These are phyloP conservation scores for Cladosporium sp. DNA, from an alignment of 2,329 filamentous ascomycete species.

Conservation along the genomic window DNA sequence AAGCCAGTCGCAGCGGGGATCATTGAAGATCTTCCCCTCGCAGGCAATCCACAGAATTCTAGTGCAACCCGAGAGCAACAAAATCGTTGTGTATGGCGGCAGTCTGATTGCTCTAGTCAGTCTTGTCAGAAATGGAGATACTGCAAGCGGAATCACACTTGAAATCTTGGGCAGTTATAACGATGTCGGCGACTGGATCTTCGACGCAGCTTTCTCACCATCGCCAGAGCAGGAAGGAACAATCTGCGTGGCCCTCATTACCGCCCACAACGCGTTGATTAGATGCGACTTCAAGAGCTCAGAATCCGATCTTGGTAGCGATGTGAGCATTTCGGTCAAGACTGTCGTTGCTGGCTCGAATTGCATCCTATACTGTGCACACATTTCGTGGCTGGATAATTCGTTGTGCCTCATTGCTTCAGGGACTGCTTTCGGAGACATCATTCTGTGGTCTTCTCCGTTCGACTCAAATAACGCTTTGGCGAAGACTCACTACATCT, in stretches of 20 bases:
- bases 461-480: slow-evolving; percentile 16
- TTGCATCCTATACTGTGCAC: slow-evolving; percentile 82
- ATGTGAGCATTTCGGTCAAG: background rate
- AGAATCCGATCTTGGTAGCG: background rate
- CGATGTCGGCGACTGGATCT: slow-evolving; percentile 69
- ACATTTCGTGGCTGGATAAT: slow-evolving; percentile 56
- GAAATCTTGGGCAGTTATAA: background rate
- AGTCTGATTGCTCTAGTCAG: slow-evolving; percentile 38
- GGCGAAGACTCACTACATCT: slow-evolving; percentile 48
- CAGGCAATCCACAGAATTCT: slow-evolving; percentile 70
- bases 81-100: slow-evolving; percentile 65
- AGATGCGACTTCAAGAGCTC: slow-evolving; percentile 6
- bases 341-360: slow-evolving; percentile 58
- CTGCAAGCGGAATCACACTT: background rate
- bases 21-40: slow-evolving; percentile 52
- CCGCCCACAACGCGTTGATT: slow-evolving; percentile 79
- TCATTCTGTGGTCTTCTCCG: slow-evolving; percentile 76
- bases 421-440: slow-evolving; percentile 91
- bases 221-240: background rate
- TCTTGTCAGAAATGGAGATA: background rate
- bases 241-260: slow-evolving; percentile 56
- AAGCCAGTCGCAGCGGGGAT: slow-evolving; percentile 21
- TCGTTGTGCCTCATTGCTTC: slow-evolving; percentile 67
- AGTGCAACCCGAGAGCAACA: slow-evolving; percentile 27
- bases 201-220: slow-evolving; percentile 54